These are phyloP conservation scores for Picea abies DNA, from an alignment of 83 land plant species.

Conservation along the genomic window DNA sequence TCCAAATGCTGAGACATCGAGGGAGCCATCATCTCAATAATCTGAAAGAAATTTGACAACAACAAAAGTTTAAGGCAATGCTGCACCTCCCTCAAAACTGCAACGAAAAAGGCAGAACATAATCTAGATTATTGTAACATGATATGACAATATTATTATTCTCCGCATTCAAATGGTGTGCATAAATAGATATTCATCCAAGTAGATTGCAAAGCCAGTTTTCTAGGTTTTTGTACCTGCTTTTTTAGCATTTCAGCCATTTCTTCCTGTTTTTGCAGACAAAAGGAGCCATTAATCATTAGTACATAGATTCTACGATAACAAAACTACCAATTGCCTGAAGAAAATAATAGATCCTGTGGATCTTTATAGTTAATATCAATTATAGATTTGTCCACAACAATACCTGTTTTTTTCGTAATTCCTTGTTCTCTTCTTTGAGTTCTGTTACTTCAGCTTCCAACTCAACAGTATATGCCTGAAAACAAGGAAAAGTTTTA, in stretches of 20 bases:
- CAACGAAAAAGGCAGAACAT: background rate
- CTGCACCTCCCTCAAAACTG: background rate
- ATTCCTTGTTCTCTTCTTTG: constrained; percentile 69
- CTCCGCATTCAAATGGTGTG: background rate
- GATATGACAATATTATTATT: background rate
- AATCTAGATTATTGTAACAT: background rate
- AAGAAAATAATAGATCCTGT: background rate
- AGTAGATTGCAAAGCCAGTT: background rate
- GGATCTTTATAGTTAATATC: background rate
- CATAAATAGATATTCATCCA: background rate
- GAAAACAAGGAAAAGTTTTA: background rate
- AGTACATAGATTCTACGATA: background rate
- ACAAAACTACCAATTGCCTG: background rate
- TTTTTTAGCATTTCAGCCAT: constrained; percentile 59
- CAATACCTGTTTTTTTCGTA: constrained; percentile 68
- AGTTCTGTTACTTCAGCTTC: constrained; percentile 83
- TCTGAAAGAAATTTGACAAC: constrained; percentile 7
- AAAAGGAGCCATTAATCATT: background rate
- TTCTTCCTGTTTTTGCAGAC: constrained; percentile 40
- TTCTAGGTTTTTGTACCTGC: constrained; percentile 35
- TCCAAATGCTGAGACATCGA: background rate
- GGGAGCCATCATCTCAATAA: constrained; percentile 9
- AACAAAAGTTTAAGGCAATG: background rate
- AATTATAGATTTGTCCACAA: background rate
- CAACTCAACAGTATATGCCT: constrained; percentile 85